A percentile compares a stretch with the other conserved stretches of the same genome.
Conservation (phyloP, 2,329 filamentous ascomycete species). For the Fusarium sp. region DNA sequence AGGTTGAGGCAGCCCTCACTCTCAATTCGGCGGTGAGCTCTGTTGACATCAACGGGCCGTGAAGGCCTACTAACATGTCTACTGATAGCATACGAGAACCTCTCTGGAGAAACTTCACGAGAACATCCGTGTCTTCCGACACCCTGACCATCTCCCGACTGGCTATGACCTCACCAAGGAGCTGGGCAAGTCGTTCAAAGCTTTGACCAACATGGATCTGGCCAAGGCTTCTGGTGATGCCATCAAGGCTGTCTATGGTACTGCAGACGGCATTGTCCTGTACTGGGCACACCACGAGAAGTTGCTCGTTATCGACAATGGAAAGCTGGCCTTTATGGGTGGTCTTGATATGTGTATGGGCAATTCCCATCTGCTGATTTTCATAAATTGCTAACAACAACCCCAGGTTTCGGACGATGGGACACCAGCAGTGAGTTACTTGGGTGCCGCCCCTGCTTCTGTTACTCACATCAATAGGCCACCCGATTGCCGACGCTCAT, state of each 20-base stretch:
- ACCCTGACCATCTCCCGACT: slow-evolving; percentile 86
- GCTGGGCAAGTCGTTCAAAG: slow-evolving; percentile 67
- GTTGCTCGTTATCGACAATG: slow-evolving; percentile 78
- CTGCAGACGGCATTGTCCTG: slow-evolving; percentile 79
- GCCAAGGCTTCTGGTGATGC: slow-evolving; percentile 75
- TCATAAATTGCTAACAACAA: slow-evolving; percentile 35
- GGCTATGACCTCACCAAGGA: slow-evolving; percentile 71
- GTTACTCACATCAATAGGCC: slow-evolving; percentile 52
- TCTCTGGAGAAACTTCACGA: slow-evolving; percentile 76
- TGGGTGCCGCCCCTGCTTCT: background rate
- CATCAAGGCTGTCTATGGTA: slow-evolving; percentile 81
- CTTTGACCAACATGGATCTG: slow-evolving; percentile 60
- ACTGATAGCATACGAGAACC: slow-evolving; percentile 75
- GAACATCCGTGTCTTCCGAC: slow-evolving; percentile 87
- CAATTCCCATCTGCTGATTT: too few relatives aligned
- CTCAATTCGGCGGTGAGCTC: slow-evolving; percentile 54
- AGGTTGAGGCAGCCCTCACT: slow-evolving; percentile 81
- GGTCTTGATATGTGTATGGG: slow-evolving; percentile 78
- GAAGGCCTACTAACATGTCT: slow-evolving; percentile 35
- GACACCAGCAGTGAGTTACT: slow-evolving; percentile 73
- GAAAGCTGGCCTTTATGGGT: slow-evolving; percentile 83
- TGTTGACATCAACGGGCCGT: slow-evolving; percentile 33
- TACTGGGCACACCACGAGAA: slow-evolving; percentile 98
- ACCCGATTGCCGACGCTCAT: slow-evolving; percentile 84
- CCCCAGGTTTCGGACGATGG: slow-evolving; percentile 77